Evolutionary conservation across 345 rosid species (phyloP).

Genomic region (Brassica cretica): DNA sequence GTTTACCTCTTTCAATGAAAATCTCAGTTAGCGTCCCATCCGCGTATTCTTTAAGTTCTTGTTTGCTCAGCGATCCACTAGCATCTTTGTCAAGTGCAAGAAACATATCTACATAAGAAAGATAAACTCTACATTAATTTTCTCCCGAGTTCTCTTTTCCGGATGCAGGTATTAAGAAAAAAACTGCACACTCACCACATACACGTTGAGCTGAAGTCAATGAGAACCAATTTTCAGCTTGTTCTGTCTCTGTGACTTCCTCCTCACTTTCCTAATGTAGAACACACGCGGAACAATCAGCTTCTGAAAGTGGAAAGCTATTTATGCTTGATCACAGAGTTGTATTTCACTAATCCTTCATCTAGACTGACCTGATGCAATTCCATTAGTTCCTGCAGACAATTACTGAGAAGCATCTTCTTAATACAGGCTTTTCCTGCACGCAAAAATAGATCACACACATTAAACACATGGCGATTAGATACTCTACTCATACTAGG

Average conservation of each 20-base stretch:
- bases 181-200: constrained; percentile 59
- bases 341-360: constrained; percentile 4
- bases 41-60: constrained; percentile 92
- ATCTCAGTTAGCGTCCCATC: constrained; percentile 94
- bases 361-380: constrained; percentile 75
- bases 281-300: constrained; percentile 16
- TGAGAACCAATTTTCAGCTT: constrained; percentile 99
- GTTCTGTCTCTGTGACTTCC: constrained; percentile 96
- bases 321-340: neutral
- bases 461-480: neutral
- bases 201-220: constrained; percentile 97
- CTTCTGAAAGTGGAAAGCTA: constrained; percentile 5
- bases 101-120: constrained; percentile 72
- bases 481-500: neutral
- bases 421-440: constrained; percentile 97
- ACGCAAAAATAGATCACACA: constrained; percentile 23
- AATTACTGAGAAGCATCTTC: constrained; percentile 91
- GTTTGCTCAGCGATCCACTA: constrained; percentile 93
- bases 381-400: constrained; percentile 99
- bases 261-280: constrained; percentile 84
- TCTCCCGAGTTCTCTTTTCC: neutral
- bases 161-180: neutral
- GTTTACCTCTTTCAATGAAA: constrained; percentile 88
- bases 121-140: constrained; percentile 13
- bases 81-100: constrained; percentile 93